Base-by-base conservation (phyloP, 768 basidiomycete species). In the Baorangia bicolor region DNA sequence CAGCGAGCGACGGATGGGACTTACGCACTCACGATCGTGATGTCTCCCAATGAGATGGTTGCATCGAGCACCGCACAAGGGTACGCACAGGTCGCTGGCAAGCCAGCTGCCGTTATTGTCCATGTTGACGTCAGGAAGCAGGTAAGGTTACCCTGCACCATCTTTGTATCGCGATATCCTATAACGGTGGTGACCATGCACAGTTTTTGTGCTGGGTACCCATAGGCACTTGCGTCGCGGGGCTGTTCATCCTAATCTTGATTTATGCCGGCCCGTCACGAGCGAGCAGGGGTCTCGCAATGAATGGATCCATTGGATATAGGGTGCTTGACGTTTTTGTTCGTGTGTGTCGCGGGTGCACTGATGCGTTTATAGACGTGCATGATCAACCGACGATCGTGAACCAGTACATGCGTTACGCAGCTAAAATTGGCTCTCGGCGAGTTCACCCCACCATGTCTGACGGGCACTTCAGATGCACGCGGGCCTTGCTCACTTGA, bases 11-110 rank as follows among this genome's bases (percentile, higher is more conserved):
- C 62, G 7, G 40, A 66, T 27, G 74, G 75, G 3, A 58, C 67
- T 21, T 79, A 80, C 1, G 49, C 69, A 3, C 75, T 80, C n/a
- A 67, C 76, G 55, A 78, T 90, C 45, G 73, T 90, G 21, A 88
- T 83, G 3, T 86, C 83, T 55, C 87, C 88, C 0, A 88, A 87
- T 53, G 88, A 90, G 63, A 88, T 88, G 83, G 88, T 88, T 5
- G 88, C 85, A 0, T 67, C 90, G 40, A 86, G 80, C 57, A 83
- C 84, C 13, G 88, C 88, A 0, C 88, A 90, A 51, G 88, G 85
- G 1, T 89, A 84, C 61, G 82, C 82, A 0, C 84, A 86, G 59
- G 81, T 81, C 2, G 82, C 81, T 0, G 85, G 85, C 0, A 83
- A 75, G 55, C 85, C 87, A 0, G 87, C 88, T 0, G 86, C 84